These are phyloP conservation scores for Encephalitozoon cuniculi DNA, from an alignment of 371 early-diverging fungal species.

Conservation along the genomic window DNA sequence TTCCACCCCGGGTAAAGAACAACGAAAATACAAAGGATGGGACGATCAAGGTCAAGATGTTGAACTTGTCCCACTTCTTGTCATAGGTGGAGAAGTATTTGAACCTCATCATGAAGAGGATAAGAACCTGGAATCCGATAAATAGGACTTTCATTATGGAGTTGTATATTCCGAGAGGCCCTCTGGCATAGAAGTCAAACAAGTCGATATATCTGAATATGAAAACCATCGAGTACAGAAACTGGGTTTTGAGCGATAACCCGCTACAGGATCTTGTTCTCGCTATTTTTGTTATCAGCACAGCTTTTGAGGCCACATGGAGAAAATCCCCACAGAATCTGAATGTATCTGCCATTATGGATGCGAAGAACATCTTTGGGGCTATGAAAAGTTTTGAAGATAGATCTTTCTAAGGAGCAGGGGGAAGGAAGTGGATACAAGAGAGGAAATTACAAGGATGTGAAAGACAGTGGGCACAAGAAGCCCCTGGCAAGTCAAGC, in stretches of 20 bases:
- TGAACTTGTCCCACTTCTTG: constrained; percentile 75
- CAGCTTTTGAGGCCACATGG: constrained; percentile 47
- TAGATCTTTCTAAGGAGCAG: background rate
- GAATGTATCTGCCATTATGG: constrained; percentile 3
- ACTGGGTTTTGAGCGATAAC: constrained; percentile 88
- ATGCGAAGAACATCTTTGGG: background rate
- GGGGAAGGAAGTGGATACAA: background rate
- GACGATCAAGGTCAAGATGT: constrained; percentile 37
- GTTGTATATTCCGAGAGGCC: constrained; percentile 68
- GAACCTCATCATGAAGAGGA: constrained; percentile 77
- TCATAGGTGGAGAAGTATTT: constrained; percentile 81
- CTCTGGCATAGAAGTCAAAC: constrained; percentile 62
- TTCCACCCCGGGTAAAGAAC: constrained; percentile 60
- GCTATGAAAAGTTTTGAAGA: constrained; percentile 9
- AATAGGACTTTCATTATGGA: constrained; percentile 85
- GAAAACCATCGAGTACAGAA: constrained; percentile 82
- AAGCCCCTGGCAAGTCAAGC: no score
- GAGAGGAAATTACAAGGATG: background rate
- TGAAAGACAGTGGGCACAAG: background rate
- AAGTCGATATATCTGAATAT: constrained; percentile 87
- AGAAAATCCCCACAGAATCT: constrained; percentile 43
- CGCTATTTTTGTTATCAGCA: constrained; percentile 55
- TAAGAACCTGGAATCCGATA: constrained; percentile 71
- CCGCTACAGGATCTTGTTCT: constrained; percentile 64
- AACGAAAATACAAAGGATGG: constrained; percentile 60